Base-by-base conservation (phyloP, 2,329 filamentous ascomycete genomes). In the Stenocarpella maydis region DNA sequence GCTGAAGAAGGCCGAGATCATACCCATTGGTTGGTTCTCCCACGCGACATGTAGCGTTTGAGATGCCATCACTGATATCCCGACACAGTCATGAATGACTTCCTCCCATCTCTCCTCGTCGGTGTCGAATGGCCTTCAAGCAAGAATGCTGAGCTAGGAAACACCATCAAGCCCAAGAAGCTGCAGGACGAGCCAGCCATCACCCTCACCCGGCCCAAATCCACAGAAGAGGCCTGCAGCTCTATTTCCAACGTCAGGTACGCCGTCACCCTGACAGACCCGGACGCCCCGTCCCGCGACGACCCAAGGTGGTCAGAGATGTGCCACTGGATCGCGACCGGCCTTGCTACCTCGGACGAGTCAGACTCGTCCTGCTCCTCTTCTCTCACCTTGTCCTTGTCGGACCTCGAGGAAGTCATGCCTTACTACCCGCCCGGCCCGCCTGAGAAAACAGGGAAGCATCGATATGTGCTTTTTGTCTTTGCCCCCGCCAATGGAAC, bases 1-100 rank as follows among this genome's bases (percentile, higher is more conserved):
- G 34, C 53, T 75, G 37, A 71, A 73, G 60, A 52, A 73, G 26
- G 74, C 75, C 3, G 71, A 75, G 41, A 76, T 76, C 60, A 76
- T 76, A 15, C 75, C 74, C 10, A 73, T 69, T 8, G 73, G 75
- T 75, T 45, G 10, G 47, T 54, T 7, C 17, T 15, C 21, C 31
- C 14, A 45, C 8, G 6, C 31, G 37, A 4, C 15, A 21, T 37
- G 19, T 2, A 14, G 7, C 7, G 3, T 4, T 3, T 1, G 8
- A 5, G 17, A 53, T 17, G 41, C 19, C 1, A 17, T 55, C 14
- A 50, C 52, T 72, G n/a, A 55, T 53, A 52, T n/a, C 67, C 12
- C 17, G 31, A 14, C 37, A 3, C 41, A 87, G 87, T 91, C 24
- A 82, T 91, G 69, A 84, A 90, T 72, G 83, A 87, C 71, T 91